These are phyloP conservation scores for Globisporangium mamillatum DNA, from an alignment of 352 stramenopile genomes.

Conservation along the genomic window DNA sequence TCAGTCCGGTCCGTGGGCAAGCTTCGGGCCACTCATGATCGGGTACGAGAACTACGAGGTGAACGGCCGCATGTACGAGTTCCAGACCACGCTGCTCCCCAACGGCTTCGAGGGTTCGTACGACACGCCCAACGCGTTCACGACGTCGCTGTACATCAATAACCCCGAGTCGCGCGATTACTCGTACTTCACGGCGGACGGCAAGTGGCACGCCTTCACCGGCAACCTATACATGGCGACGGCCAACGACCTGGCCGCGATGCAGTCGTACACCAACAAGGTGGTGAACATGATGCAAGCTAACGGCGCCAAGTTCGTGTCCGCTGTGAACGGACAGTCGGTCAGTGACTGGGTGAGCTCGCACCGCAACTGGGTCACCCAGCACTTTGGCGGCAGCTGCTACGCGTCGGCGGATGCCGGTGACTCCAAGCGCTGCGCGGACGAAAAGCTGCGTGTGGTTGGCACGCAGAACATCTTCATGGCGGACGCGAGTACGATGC, in stretches of 20 bases:
- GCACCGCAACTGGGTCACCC: slow-evolving; percentile 20
- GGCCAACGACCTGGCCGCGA: neutral
- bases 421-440: slow-evolving; percentile 51
- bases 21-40: neutral
- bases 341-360: neutral
- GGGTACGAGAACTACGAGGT: neutral
- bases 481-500: slow-evolving; percentile 53
- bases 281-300: neutral
- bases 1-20: neutral
- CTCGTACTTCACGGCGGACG: neutral
- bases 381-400: slow-evolving; percentile 74
- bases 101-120: neutral
- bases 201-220: neutral
- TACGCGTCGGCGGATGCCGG: slow-evolving; percentile 50
- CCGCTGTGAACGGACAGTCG: neutral
- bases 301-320: neutral
- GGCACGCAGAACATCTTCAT: slow-evolving; percentile 73
- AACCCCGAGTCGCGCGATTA: neutral
- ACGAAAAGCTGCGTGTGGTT: slow-evolving; percentile 55
- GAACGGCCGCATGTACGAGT: neutral
- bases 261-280: neutral
- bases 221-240: neutral
- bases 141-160: neutral
- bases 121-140: neutral
- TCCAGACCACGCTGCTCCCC: neutral